phyloP scores from a whole-genome alignment of 495 filamentous ascomycete genomes.

The Chaetomium cochliodes region DNA sequence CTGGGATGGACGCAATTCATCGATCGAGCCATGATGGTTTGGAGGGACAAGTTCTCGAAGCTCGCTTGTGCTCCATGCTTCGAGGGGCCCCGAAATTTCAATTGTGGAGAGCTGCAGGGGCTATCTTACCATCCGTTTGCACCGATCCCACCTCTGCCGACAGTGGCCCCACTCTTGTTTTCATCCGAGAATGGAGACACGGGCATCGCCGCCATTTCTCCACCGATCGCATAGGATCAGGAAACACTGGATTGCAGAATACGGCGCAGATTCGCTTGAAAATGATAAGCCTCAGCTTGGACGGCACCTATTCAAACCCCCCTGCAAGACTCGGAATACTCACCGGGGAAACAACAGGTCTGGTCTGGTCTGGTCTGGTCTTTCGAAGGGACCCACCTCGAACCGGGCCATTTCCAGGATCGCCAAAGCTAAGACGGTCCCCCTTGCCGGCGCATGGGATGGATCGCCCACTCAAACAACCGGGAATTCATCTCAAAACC shows the following conservation, averaged over 20 bases:
- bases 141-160: constrained; percentile 14
- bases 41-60: background rate
- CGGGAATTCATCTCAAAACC: constrained; percentile 18
- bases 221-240: background rate
- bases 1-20: background rate
- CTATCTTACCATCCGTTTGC: background rate
- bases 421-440: constrained; percentile 7
- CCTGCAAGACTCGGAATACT: background rate
- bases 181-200: too few species aligned
- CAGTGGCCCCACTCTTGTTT: background rate
- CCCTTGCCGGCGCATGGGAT: constrained; percentile 8
- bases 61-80: background rate
- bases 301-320: too few species aligned
- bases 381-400: background rate
- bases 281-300: background rate
- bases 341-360: background rate
- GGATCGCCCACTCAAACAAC: constrained; percentile 20
- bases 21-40: background rate
- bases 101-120: constrained; percentile 2
- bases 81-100: constrained; percentile 4
- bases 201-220: background rate
- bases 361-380: background rate
- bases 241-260: background rate
- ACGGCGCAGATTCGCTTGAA: background rate
- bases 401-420: background rate